Evolutionary conservation across 192 early-diverging fungal genomes (phyloP).

Genomic region (Coemansia sp.): DNA sequence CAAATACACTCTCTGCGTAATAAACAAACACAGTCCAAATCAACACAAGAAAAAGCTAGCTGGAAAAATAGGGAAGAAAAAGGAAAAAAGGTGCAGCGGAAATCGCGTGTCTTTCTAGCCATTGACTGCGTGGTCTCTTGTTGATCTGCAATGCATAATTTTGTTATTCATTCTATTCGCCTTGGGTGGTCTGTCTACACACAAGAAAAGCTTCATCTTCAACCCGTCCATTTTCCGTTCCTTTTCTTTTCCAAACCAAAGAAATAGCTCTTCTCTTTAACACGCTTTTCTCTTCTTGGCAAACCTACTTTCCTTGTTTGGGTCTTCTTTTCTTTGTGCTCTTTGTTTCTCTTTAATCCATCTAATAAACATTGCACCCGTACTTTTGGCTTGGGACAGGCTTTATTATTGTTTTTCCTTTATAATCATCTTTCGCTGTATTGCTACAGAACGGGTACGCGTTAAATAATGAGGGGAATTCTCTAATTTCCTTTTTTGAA

Average conservation of each 20-base stretch:
- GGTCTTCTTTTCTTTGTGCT: neutral
- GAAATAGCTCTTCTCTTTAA: neutral
- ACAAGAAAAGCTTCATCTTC: neutral
- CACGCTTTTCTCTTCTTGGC: neutral
- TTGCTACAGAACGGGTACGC: neutral
- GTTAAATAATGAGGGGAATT: neutral
- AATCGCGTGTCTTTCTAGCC: slow-evolving; percentile 12
- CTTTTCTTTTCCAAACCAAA: neutral
- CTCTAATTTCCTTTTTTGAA: neutral
- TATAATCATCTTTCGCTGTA: neutral
- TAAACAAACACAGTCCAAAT: no score
- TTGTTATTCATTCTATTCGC: neutral
- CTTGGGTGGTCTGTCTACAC: neutral
- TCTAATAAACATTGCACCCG: no score
- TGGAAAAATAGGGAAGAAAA: neutral
- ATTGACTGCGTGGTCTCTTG: neutral
- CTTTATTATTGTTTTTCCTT: no score
- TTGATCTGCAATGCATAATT: slow-evolving; percentile 8
- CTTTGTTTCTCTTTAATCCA: no score
- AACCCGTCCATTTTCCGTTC: neutral
- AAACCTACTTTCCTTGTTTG: no score
- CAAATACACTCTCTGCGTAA: no score
- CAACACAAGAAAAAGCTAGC: no score
- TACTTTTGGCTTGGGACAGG: no score
- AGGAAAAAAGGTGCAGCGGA: neutral